A percentile compares a stretch with the other conserved stretches of the same genome.
phyloP scores from a whole-genome alignment of 192 early-diverging fungal genomes.

The Gamsiella multidivaricata region DNA sequence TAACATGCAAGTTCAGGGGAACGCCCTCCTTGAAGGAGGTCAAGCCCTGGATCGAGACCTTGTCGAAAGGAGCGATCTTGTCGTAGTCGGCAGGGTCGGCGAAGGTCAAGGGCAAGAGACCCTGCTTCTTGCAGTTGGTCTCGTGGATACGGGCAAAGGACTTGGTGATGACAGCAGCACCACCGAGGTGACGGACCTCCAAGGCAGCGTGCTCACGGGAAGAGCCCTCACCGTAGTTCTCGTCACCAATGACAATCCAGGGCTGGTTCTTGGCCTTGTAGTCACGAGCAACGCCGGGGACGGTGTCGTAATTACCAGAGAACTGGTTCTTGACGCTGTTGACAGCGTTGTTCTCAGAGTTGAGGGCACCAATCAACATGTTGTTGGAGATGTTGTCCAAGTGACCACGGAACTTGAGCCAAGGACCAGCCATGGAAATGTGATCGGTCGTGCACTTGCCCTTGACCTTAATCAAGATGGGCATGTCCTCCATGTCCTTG shows the following conservation, averaged over 20 bases:
- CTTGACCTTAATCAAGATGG: conserved; percentile 94
- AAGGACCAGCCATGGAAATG: conserved; percentile 93
- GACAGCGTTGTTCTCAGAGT: conserved; percentile 85
- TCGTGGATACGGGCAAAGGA: conserved; percentile 99
- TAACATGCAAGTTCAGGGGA: conserved; percentile 84
- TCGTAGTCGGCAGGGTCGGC: conserved; percentile 95
- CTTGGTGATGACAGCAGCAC: conserved; percentile 93
- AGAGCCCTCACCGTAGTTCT: conserved; percentile 99
- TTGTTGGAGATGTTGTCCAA: conserved; percentile 99
- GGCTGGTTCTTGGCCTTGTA: conserved; percentile 87
- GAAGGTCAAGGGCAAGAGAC: conserved; percentile 96
- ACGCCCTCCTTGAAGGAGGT: conserved; percentile 83
- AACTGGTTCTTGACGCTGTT: conserved; percentile 79
- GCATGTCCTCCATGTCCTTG: conserved; percentile 82
- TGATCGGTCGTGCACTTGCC: conserved; percentile 99
- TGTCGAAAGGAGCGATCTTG: conserved; percentile 87
- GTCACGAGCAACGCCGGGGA: conserved; percentile 92
- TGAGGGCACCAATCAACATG: conserved; percentile 98
- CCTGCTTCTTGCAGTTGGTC: conserved; percentile 99
- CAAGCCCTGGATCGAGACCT: conserved; percentile 90
- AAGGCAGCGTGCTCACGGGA: conserved; percentile 99
- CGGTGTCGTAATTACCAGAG: conserved; percentile 85
- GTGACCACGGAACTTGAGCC: conserved; percentile 97
- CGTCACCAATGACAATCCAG: conserved; percentile 98
- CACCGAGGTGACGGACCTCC: conserved; percentile 95